phyloP scores from a whole-genome alignment of 768 basidiomycete genomes.

The Boletales sp. region DNA sequence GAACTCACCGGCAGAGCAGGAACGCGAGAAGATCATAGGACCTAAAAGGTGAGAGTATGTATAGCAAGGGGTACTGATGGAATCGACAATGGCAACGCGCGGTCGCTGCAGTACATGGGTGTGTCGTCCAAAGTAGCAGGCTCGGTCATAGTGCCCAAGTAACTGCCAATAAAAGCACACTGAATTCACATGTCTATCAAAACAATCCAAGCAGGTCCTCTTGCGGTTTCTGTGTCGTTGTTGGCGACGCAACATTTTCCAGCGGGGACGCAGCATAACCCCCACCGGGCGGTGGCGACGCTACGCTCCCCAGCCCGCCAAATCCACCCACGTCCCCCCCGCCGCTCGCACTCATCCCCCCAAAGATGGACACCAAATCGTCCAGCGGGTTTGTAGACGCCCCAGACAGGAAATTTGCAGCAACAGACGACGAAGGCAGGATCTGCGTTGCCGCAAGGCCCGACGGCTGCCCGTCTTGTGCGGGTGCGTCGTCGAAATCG shows the following conservation, averaged over 20 bases:
- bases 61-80: too few species aligned
- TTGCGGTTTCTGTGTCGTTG: constrained; percentile 33
- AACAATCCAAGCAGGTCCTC: constrained; percentile 59
- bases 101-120: too few species aligned
- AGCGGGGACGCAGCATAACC: constrained; percentile 13
- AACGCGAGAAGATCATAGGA: too few species aligned
- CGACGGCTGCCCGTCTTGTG: constrained; percentile 56
- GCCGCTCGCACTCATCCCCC: constrained; percentile 39
- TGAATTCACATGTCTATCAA: constrained; percentile 23
- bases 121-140: too few species aligned
- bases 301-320: constrained; percentile 17
- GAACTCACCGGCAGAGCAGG: too few species aligned
- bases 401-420: constrained; percentile 69
- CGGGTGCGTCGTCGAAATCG: constrained; percentile 80
- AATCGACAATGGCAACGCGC: too few species aligned
- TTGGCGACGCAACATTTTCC: constrained; percentile 18
- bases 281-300: constrained; percentile 3
- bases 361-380: constrained; percentile 92
- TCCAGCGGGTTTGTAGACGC: constrained; percentile 88
- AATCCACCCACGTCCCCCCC: constrained; percentile 11
- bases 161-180: too few species aligned
- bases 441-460: constrained; percentile 77
- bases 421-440: constrained; percentile 66
- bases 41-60: too few species aligned
- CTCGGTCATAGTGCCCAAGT: too few species aligned